Evolutionary conservation across 2,329 filamentous ascomycete species (phyloP), one percentile per base, ranked within the genome.

Genomic region (Rosellinia necatrix): DNA sequence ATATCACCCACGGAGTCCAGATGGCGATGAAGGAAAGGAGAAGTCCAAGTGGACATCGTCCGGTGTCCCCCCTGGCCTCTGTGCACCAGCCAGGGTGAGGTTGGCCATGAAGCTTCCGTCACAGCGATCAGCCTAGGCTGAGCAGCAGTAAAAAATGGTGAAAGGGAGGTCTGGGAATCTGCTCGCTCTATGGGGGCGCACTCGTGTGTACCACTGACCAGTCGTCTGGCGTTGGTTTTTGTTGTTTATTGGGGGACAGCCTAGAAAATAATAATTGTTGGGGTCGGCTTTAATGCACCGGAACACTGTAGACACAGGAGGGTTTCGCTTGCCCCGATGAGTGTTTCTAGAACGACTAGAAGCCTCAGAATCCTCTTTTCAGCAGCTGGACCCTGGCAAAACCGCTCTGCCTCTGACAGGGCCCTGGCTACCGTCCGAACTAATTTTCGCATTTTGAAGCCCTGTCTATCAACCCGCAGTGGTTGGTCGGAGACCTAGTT

Each of bases 1-100:
- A 42, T 42, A 21, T 42, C 40, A 15, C n/a, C 40, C 40, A 17
- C 40, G 13, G 40, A 42, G 15, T 42, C 40, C n/a, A 24, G 22
- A 27, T 42, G 40, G 13, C 40, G 40, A 29, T 42, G 40, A 19
- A 42, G 40, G 40, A 42, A 42, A 42, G n/a, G 29, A 42, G 40
- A 42, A 42, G 22, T 42, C 40, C 7, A 42, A 42, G 3, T n/a
- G 24, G 22, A 42, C 24, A 25, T 42, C 24, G n/a, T 42, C 40
- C 9, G 27, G 15, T 27, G 40, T 21, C 22, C 21, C 41, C 32
- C 22, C 41, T 13, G 21, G 25, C 10, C 15, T 44, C 8, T 32
- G n/a, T 12, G 24, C 17, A 13, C 41, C 25, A 12, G 41, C 32
- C 27, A 44, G 32, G 27, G 41, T 27, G 15, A 44, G 9, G 17